Conservation (phyloP, 2,329 filamentous ascomycete species). For the Pseudocercospora ulei region DNA sequence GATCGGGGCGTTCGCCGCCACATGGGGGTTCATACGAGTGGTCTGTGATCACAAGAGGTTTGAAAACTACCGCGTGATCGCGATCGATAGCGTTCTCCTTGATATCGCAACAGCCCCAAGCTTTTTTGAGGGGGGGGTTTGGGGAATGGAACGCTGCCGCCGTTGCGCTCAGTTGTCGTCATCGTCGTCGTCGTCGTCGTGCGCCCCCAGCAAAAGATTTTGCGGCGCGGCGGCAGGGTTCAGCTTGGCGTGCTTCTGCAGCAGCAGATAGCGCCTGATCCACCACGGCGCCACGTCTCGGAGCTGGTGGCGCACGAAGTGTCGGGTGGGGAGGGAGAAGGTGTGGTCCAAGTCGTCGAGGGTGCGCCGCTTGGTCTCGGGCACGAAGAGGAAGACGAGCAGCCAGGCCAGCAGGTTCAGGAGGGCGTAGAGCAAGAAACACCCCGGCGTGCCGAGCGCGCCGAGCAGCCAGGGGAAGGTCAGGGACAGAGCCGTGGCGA, state of each 20-base stretch:
- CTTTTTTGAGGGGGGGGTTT: too few species aligned
- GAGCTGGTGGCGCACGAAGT: conserved; percentile 22
- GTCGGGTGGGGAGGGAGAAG: conserved; percentile 43
- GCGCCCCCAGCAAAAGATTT: too few species aligned
- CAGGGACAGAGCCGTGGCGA: conserved; percentile 33
- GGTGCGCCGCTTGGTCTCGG: conserved; percentile 42
- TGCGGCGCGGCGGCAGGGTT: too few species aligned
- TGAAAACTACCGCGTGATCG: too few species aligned
- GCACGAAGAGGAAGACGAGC: conserved; percentile 39
- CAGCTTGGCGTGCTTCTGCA: background rate
- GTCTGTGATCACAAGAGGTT: too few species aligned
- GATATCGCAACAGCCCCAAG: too few species aligned
- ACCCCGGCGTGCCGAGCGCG: conserved; percentile 45
- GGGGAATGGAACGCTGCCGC: too few species aligned
- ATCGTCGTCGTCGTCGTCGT: too few species aligned
- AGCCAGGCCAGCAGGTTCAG: conserved; percentile 49
- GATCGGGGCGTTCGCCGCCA: too few species aligned
- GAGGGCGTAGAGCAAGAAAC: conserved; percentile 48
- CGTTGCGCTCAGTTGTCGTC: too few species aligned
- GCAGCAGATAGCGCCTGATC: conserved; percentile 4
- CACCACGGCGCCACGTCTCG: conserved; percentile 5
- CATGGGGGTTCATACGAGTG: too few species aligned
- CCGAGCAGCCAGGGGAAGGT: conserved; percentile 43
- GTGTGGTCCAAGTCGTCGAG: conserved; percentile 44
- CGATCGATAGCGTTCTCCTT: too few species aligned